Base-by-base conservation (phyloP, 805 yeast species). In the Candida sanyiensis region DNA sequence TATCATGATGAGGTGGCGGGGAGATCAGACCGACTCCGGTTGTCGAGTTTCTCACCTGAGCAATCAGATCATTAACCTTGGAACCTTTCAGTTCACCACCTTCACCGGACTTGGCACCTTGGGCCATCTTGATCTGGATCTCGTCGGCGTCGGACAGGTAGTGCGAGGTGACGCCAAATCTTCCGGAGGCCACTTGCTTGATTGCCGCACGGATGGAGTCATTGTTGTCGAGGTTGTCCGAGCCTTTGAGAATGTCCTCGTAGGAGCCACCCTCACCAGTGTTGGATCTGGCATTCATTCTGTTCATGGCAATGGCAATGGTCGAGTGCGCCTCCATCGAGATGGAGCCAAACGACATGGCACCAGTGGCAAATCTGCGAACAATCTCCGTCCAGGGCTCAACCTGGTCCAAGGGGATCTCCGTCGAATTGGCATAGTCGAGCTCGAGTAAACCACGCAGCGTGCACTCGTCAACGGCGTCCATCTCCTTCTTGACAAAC, bases 351-450 rank as follows among this genome's bases (percentile, higher is more conserved):
- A 93, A 90, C 2, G 97, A 89, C 98, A 90, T 90, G 38, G 98
- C 98, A 68, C 98, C 98, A n/a, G 98, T 89, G 48, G 89, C 89
- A 61, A 93, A 93, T 55, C 98, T 77, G 54, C 96, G 80, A 24
- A 89, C 98, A 61, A 90, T 90, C 63, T 90, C 98, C 26, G 97
- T 93, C 98, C 98, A 90, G 32, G 98, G 98, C 69, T 90, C 98
- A 50, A 90, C 98, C 67, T 93, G 97, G 57, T 90, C 98, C 46
- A 90, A 67, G 41, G 98, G 97, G 38, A 90, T 93, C 5, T 89
- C 74, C 4, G 69, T 71, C 1, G 87, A 72, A 48, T 58, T 61
- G 31, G 77, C 83, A 57, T 66, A 87, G 64, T 93, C 97, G 58
- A 90, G 82, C 64, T 93, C 97, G 39, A 90, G 74, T 55, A 90